Base-by-base conservation (phyloP, 2,329 filamentous ascomycete species). In the Alternaria sp. region DNA sequence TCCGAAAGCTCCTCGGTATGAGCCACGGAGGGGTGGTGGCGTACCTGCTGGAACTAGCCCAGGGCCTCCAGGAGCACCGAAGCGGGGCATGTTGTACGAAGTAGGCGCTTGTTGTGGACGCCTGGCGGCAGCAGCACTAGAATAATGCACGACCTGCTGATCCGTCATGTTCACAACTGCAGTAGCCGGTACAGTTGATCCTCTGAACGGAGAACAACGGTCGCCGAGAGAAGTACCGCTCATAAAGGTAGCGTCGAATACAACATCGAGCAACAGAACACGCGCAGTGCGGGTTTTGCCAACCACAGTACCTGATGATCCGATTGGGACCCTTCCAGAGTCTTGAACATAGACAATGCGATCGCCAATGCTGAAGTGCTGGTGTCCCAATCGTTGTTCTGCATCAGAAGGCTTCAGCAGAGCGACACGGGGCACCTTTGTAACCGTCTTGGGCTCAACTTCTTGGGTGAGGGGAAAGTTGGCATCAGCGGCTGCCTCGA, bases 181-280 rank as follows among this genome's bases (percentile, higher is more conserved):
- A n/a, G 91, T 91, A 7, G 90, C 87, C 2, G 93, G 88, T 4
- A 99, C 93, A 0, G 95, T 97, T 76, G 95, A 94, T 53, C 95
- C 95, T 36, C 94, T 89, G 88, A 99, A 99, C 38, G 92, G 89
- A 26, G 93, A 93, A 75, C 94, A 97, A 60, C 95, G 90, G 57
- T 94, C 93, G 60, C 92, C 91, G 16, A 99, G 85, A 0, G 92
- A 95, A 2, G 94, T 97, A 64, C 95, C 95, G 74, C 93, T 96
- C 94, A 99, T 98, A 79, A 99, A 99, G 0, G 93, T 91, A 12
- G 88, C 87, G 76, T 99, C 96, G 80, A 97, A 99, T 7, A 99
- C 89, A 58, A 98, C 87, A 76, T 99, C 95, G 38, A 99, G 84
- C 59, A 97, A 85, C 47, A 92, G 87, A 26, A 90, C 90, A 57